These are phyloP conservation scores for Pyrrhoderma lamaoense DNA, from an alignment of 1,284 basidiomycete genomes.

Conservation along the genomic window DNA sequence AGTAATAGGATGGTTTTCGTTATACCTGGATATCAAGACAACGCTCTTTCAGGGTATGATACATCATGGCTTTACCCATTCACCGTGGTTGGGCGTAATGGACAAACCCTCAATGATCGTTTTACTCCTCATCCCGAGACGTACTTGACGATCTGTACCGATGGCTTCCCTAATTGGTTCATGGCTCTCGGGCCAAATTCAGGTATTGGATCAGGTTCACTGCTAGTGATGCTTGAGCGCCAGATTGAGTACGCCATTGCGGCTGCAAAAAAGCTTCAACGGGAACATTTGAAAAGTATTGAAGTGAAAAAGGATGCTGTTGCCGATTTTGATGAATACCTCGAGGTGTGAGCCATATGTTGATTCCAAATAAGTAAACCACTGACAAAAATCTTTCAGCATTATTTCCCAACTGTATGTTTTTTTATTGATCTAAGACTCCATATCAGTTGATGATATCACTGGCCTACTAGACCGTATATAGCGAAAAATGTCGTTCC, in stretches of 20 bases:
- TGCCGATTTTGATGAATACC: constrained; percentile 50
- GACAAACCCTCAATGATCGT: constrained; percentile 40
- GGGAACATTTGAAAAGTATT: constrained; percentile 52
- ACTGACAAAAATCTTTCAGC: constrained; percentile 22
- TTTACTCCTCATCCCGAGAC: constrained; percentile 47
- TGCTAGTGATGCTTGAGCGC: constrained; percentile 46
- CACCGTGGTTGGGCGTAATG: constrained; percentile 44
- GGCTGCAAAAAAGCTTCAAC: constrained; percentile 49
- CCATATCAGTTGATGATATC: neutral
- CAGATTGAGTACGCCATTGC: constrained; percentile 48
- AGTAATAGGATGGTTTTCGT: neutral
- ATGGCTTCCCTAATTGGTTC: constrained; percentile 60
- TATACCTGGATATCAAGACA: no score
- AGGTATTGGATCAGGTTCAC: constrained; percentile 42
- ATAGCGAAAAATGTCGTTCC: constrained; percentile 48
- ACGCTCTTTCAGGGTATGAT: constrained; percentile 39
- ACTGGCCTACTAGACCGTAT: constrained; percentile 41
- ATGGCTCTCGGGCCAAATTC: constrained; percentile 50
- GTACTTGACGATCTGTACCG: constrained; percentile 47
- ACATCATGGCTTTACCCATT: constrained; percentile 44
- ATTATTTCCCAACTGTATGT: constrained; percentile 42
- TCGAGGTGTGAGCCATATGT: constrained; percentile 32
- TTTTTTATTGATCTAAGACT: neutral
- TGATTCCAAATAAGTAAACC: neutral
- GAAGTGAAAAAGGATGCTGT: constrained; percentile 51